Conservation (phyloP, 352 stramenopile genomes). For the Sclerospora graminicola region DNA sequence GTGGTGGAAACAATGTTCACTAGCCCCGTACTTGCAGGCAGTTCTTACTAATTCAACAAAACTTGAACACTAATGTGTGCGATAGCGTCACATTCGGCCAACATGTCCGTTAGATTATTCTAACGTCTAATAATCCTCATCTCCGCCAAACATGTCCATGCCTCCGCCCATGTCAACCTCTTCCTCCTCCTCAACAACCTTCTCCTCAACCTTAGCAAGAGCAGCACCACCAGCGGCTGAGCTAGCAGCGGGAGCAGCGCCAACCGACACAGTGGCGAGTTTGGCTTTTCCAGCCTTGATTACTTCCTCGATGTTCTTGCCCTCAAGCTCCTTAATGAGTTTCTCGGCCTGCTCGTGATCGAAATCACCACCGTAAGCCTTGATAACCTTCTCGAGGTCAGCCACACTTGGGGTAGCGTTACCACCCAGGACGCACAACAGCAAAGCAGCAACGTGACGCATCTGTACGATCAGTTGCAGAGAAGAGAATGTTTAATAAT, state of each 20-base stretch:
- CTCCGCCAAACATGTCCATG: slow-evolving; percentile 83
- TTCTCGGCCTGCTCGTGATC: slow-evolving; percentile 70
- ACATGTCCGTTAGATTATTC: slow-evolving; percentile 42
- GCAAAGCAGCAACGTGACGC: slow-evolving; percentile 89
- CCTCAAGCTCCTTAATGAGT: slow-evolving; percentile 82
- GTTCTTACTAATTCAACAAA: background rate
- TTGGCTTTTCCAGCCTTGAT: slow-evolving; percentile 79
- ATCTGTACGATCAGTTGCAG: slow-evolving; percentile 37
- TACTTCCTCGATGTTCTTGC: slow-evolving; percentile 84
- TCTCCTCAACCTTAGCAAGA: slow-evolving; percentile 54
- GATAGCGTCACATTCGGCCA: slow-evolving; percentile 29
- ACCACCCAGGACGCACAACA: slow-evolving; percentile 80
- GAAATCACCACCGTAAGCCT: slow-evolving; percentile 71
- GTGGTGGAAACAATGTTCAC: background rate
- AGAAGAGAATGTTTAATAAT: slow-evolving; percentile 1
- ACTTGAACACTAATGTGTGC: slow-evolving; percentile 19
- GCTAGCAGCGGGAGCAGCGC: slow-evolving; percentile 31
- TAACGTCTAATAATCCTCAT: slow-evolving; percentile 68
- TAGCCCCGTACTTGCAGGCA: background rate
- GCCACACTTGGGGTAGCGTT: slow-evolving; percentile 64
- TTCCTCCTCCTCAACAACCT: slow-evolving; percentile 64
- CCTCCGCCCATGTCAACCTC: slow-evolving; percentile 68
- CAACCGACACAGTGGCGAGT: slow-evolving; percentile 72
- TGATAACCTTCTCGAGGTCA: slow-evolving; percentile 81
- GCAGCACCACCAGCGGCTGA: slow-evolving; percentile 28